These are phyloP conservation scores for Puccinia sorghi DNA, from an alignment of 1,284 basidiomycete species.

Conservation along the genomic window DNA sequence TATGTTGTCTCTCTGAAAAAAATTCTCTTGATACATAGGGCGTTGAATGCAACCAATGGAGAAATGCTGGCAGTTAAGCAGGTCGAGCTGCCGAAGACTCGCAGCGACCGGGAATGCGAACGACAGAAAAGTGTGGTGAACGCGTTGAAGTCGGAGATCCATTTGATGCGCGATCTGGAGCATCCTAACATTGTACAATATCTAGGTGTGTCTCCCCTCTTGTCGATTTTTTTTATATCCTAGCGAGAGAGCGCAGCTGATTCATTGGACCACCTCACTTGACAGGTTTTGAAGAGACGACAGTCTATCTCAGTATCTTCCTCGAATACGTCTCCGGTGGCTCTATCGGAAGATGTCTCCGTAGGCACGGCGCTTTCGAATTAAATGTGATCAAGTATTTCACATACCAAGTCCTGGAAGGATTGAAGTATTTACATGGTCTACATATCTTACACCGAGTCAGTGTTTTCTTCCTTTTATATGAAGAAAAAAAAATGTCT, in stretches of 20 bases:
- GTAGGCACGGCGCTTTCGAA: conserved; percentile 88
- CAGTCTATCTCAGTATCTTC: conserved; percentile 92
- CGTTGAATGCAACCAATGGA: conserved; percentile 94
- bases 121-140: conserved; percentile 84
- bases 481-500: not conserved
- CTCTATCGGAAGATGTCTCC: conserved; percentile 86
- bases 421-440: conserved; percentile 88
- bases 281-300: conserved; percentile 79
- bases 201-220: conserved; percentile 65
- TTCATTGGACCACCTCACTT: not conserved
- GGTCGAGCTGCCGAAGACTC: conserved; percentile 88
- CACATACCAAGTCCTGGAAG: conserved; percentile 84
- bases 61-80: conserved; percentile 99
- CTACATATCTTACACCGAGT: conserved; percentile 89
- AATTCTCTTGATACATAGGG: conserved; percentile 57
- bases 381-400: conserved; percentile 91
- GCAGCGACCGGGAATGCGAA: conserved; percentile 82
- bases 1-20: not conserved
- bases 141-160: conserved; percentile 89
- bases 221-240: not conserved
- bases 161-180: conserved; percentile 91
- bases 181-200: conserved; percentile 98
- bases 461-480: conserved; percentile 55
- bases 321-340: conserved; percentile 98
- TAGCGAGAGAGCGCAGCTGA: too few species aligned